These are phyloP conservation scores for Xerocomellus amylosporus DNA, from an alignment of 768 basidiomycete genomes.

Conservation along the genomic window DNA sequence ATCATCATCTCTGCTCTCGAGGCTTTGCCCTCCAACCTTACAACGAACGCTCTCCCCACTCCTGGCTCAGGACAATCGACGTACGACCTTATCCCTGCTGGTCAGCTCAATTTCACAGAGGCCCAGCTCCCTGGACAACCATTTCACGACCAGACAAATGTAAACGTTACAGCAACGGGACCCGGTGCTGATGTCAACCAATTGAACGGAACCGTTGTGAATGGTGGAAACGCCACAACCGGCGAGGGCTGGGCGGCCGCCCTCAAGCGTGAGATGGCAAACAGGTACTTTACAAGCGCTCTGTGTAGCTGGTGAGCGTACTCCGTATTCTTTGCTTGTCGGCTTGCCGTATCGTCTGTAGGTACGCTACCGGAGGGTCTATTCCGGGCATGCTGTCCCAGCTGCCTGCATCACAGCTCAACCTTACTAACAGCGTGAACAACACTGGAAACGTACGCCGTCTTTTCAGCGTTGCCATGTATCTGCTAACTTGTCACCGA, in stretches of 20 bases:
- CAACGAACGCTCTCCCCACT: constrained; percentile 52
- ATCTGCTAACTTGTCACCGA: neutral
- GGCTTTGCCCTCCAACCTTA: constrained; percentile 69
- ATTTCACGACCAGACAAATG: constrained; percentile 34
- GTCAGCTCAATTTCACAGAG: constrained; percentile 82
- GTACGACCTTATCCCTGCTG: constrained; percentile 67
- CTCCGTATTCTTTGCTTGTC: neutral
- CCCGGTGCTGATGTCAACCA: constrained; percentile 59
- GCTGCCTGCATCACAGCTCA: constrained; percentile 66
- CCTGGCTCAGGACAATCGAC: constrained; percentile 51
- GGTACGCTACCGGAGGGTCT: constrained; percentile 86
- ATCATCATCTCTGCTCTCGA: constrained; percentile 76
- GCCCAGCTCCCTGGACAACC: constrained; percentile 68
- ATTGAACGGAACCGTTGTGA: constrained; percentile 53
- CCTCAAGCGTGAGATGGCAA: constrained; percentile 72
- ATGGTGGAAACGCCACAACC: constrained; percentile 60
- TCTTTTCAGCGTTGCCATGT: neutral
- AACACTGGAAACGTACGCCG: constrained; percentile 74
- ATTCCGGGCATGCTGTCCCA: constrained; percentile 67
- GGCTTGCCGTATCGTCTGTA: constrained; percentile 23
- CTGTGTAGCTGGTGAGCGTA: constrained; percentile 80
- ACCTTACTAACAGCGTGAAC: constrained; percentile 59
- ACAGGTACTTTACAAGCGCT: constrained; percentile 78
- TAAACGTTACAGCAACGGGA: constrained; percentile 52
- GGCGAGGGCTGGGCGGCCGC: constrained; percentile 66